These are phyloP conservation scores for Claviceps sorghi DNA, from an alignment of 2,329 filamentous ascomycete species.

Conservation along the genomic window DNA sequence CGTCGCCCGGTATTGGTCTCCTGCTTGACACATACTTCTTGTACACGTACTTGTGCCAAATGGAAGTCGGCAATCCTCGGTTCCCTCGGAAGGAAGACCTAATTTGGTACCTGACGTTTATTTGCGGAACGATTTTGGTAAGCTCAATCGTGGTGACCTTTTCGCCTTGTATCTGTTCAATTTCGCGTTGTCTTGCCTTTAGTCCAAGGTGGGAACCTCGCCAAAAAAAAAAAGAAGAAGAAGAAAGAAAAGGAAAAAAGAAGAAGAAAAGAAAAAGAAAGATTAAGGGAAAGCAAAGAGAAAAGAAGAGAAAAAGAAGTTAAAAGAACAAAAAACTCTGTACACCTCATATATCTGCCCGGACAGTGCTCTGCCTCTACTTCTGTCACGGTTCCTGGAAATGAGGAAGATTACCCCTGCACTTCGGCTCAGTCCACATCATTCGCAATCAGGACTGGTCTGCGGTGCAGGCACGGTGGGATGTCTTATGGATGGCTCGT, in stretches of 20 bases:
- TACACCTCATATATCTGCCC: constrained; percentile 58
- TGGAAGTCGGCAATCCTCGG: constrained; percentile 58
- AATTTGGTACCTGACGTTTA: constrained; percentile 65
- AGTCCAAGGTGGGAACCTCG: constrained; percentile 3
- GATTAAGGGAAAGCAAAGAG: too few relatives aligned
- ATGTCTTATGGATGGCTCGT: constrained; percentile 57
- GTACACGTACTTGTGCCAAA: constrained; percentile 60
- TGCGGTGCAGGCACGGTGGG: constrained; percentile 63
- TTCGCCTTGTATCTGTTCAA: constrained; percentile 5
- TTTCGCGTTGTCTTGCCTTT: constrained; percentile 7
- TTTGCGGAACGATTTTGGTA: constrained; percentile 62
- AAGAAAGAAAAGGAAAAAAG: not conserved
- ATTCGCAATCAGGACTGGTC: constrained; percentile 53
- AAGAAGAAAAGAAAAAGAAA: too few relatives aligned
- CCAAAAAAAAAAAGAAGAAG: not conserved
- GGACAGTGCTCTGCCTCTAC: constrained; percentile 50
- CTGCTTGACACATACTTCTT: constrained; percentile 62
- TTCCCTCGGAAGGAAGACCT: constrained; percentile 67
- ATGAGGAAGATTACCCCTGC: constrained; percentile 67
- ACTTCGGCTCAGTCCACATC: constrained; percentile 42
- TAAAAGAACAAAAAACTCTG: not conserved
- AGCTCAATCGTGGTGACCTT: constrained; percentile 26
- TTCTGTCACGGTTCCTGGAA: constrained; percentile 75
- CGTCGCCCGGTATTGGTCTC: constrained; percentile 29
- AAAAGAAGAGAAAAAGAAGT: not conserved